Evolutionary conservation across 106 monocot genomes (phyloP).

Genomic region (Amphibolis antarctica): DNA sequence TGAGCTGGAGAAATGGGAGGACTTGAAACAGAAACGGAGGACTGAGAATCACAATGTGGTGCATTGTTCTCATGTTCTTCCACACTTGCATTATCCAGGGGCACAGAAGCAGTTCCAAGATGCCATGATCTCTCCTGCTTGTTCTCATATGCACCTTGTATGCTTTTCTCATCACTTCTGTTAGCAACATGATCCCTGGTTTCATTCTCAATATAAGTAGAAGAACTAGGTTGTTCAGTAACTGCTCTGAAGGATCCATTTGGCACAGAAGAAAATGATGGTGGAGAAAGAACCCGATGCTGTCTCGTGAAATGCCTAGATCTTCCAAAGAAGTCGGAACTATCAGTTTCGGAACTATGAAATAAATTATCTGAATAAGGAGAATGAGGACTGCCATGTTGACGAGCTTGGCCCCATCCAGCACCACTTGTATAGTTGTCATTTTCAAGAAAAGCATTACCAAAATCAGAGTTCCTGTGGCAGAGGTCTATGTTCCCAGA

Average conservation of each 20-base stretch:
- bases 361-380: conserved; percentile 32
- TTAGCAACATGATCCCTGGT: conserved; percentile 2
- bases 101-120: conserved; percentile 6
- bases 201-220: conserved; percentile 6
- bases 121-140: conserved; percentile 25
- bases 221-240: conserved; percentile 11
- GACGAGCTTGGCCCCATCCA: conserved; percentile 34
- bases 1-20: conserved; percentile 77
- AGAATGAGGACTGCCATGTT: conserved; percentile 26
- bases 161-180: conserved; percentile 17
- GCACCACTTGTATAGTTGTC: conserved; percentile 48
- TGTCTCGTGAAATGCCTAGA: conserved; percentile 55
- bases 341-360: conserved; percentile 44
- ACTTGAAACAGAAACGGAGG: conserved; percentile 74
- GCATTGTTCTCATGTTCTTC: conserved; percentile 37
- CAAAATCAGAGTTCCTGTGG: conserved; percentile 29
- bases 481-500: conserved; percentile 27
- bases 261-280: conserved; percentile 40
- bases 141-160: conserved; percentile 20
- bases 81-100: conserved; percentile 15
- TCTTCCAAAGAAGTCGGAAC: conserved; percentile 43
- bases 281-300: conserved; percentile 86
- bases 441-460: conserved; percentile 43
- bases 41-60: conserved; percentile 40
- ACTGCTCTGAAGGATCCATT: conserved; percentile 29